Evolutionary conservation across 768 basidiomycete genomes (phyloP), one percentile per base, ranked within the genome.

Genomic region (Amanita jacksonii): DNA sequence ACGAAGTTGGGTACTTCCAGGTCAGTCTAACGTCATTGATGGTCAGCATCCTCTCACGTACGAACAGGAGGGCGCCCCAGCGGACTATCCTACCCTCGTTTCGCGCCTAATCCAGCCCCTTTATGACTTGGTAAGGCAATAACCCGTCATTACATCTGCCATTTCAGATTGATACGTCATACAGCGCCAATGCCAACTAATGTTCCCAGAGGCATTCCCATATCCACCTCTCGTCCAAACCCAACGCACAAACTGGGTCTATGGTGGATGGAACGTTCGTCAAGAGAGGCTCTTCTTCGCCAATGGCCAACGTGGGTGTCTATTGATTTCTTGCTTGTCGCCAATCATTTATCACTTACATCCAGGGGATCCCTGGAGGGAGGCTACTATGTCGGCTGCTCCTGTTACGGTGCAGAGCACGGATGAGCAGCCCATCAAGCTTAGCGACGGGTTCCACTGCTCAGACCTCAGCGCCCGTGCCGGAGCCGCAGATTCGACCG

Each of bases 321-420:
- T n/a, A 28, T 27, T 27, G 25, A 15, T 27, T 8, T 20, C n/a
- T 13, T 15, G 12, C 20, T 23, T 24, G 13, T 33, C 12, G 20
- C 13, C 13, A 19, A 15, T 5, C 5, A 12, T 20, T 22, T 3
- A 39, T 30, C 32, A 6, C 13, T 10, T 28, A 15, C 15, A 36
- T 23, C 16, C 9, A 84, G 81, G 79, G 34, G 82, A 85, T 52
- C 82, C 84, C 13, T 85, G 82, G 82, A 69, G 74, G 39, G 77
- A 79, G 43, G 73, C 76, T 5, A 85, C 82, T 0, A 65, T 84
- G 4, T 84, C 82, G 3, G 74, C 81, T 0, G 68, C 73, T 18
- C 65, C 65, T 9, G 62, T 69, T 15, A 48, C 58, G 45, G 62
- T 72, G 41, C 31, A 55, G 16, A 80, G 71, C 54, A 80, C 76